Evolutionary conservation across 805 yeast genomes (phyloP), one percentile per base, ranked within the genome.

Genomic region (Limtongozyma cylindracea): DNA sequence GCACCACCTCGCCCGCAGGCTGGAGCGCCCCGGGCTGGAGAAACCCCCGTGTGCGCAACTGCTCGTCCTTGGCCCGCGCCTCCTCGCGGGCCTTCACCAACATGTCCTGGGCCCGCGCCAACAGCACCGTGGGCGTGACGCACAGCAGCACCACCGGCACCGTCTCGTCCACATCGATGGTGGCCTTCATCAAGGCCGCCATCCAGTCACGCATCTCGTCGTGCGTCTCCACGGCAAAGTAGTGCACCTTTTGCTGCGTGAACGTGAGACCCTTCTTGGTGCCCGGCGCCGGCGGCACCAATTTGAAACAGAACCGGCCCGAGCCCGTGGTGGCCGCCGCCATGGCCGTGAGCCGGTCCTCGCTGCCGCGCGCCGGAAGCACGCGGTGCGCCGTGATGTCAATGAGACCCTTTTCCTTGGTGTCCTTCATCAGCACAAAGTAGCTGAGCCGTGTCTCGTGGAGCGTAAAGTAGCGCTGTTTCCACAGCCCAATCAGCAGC

Each of bases 201-300:
- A 82, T 67, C 99, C 99, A 88, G 2, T 59, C 61, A 38, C 93
- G 58, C 93, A 84, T 73, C 30, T 84, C 96, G 22, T 78, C 92
- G 25, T 57, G 62, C 1, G 77, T 59, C 22, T 88, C 95, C 20
- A 84, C 94, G 0, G 96, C 95, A 56, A 88, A 88, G 43, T 72
- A 88, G 37, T 88, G 98, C 6, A 80, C 74, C 31, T 80, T 77
- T 14, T 93, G 98, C 30, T 82, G 93, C 0, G 99, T 88, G 42
- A 88, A 88, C 0, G 93, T 82, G 25, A 88, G 61, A 1, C 96
- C 96, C 46, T 82, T 84, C 31, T 71, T 69, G 23, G 84, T 76
- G 0, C 99, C 99, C 0, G 96, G 96, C 2, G 91, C 92, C 1
- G 99, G 99, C 7, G 99, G 99, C 3, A 82, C 64, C 8, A 88